Evolutionary conservation across 2,329 filamentous ascomycete species (phyloP).

Genomic region (Ceratocystis alfenasii): DNA sequence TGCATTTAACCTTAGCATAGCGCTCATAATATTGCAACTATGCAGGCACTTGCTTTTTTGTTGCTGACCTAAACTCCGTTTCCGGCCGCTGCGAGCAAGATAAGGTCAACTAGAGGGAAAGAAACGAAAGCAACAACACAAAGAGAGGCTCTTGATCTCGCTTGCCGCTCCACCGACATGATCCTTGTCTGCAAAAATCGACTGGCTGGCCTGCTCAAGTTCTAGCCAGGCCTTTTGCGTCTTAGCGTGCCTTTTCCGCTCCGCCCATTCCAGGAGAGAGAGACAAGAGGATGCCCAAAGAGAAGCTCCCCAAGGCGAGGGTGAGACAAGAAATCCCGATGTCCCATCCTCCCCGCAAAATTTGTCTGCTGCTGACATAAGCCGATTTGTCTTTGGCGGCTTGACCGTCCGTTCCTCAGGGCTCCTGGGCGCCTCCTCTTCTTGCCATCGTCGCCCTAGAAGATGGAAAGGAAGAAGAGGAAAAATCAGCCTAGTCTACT

Average conservation of each 20-base stretch:
- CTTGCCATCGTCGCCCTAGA: too few relatives aligned
- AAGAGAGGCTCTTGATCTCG: not conserved
- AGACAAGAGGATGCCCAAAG: not conserved
- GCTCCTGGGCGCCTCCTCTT: too few relatives aligned
- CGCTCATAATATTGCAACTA: not conserved
- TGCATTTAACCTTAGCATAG: not conserved
- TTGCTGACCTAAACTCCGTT: not conserved
- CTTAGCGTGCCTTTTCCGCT: not conserved
- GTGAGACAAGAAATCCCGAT: slow-evolving; percentile 3
- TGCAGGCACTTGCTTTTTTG: not conserved
- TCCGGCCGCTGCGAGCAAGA: not conserved
- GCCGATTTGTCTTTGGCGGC: not conserved
- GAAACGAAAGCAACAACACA: too few relatives aligned
- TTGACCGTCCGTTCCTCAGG: too few relatives aligned
- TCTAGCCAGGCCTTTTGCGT: not conserved
- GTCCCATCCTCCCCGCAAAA: not conserved
- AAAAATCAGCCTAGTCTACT: too few relatives aligned
- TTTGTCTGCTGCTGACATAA: not conserved
- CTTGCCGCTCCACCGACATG: not conserved
- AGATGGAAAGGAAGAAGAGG: too few relatives aligned
- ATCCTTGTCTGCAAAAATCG: not conserved
- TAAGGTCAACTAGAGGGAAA: too few relatives aligned
- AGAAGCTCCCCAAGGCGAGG: not conserved
- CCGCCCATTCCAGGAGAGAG: not conserved
- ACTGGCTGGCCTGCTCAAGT: not conserved